Evolutionary conservation across 1,139 yeast species (phyloP), one percentile per base, ranked within the genome.

Genomic region (Hemisphaericaspora subhashii): DNA sequence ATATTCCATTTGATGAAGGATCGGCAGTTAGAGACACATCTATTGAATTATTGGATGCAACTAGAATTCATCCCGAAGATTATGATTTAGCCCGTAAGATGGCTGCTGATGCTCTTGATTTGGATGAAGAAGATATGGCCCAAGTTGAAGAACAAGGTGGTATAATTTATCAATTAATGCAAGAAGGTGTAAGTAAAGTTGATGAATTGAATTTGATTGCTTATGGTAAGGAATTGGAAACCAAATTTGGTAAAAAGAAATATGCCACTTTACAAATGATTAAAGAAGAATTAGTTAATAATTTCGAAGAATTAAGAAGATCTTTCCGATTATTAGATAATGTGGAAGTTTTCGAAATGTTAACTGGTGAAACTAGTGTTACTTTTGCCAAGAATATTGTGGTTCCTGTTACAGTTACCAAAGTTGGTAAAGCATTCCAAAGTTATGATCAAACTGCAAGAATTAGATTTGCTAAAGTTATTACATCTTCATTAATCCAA

Each of bases 41-140:
- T 30, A 78, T 86, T 30, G 98, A 92, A 54, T 72, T 86, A 37
- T 72, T 92, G 48, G 99, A 92, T 63, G 90, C 95, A 26, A 92
- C 98, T 0, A 79, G 98, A 66, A 89, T 94, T 33, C 99, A 92
- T 54, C 98, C 98, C 3, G 98, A 94, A 62, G 98, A 92, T 63
- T 92, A 92, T 58, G 96, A 87, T 45, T 74, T 92, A 52, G 98
- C 98, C 2, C 80, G 94, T 41, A 92, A 92, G 58, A 90, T 92
- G 89, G 98, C 98, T 8, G 94, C 96, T 2, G 98, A 92, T 69
- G 98, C 98, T 1, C 73, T 92, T 47, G 99, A 94, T 55, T 75
- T 89, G 49, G 97, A 90, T 55, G 98, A 94, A 55, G 98, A 90
- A 62, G 96, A 90, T 52, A 75, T 87, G 57, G 87, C 83, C 3